Base-by-base conservation (phyloP, 345 rosid genomes). In the Iberis pinnata region DNA sequence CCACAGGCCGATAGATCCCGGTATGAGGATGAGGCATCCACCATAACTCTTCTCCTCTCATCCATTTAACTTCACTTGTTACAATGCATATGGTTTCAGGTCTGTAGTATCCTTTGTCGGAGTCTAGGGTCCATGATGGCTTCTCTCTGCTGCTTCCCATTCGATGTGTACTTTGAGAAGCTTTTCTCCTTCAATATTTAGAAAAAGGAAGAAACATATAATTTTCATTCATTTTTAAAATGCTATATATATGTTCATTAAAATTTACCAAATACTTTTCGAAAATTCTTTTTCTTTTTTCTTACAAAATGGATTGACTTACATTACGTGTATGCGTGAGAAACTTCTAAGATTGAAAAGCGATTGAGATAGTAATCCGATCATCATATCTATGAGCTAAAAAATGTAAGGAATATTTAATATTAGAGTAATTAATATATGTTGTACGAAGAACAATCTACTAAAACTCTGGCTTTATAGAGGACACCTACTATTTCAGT, bases 1-100 rank as follows among this genome's bases (percentile, higher is more conserved):
- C 61, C 43, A 27, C 61, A 1, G 68, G 68, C 13, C 60, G n/a
- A 53, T 63, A 53, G 48, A 13, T 37, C 3, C 68, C 68, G 25
- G 54, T 63, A 9, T 27, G 33, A 7, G 60, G 54, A 38, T 63
- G 54, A 45, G 54, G 68, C 68, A 63, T 63, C 68, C 68, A 63
- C 61, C 68, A 63, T 63, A 63, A 38, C 68, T 45, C 35, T 18
- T 59, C 39, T 45, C 37, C 67, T 43, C 54, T 53, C 19, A 36
- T 8, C 13, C 8, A 15, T 16, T 41, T 33, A 11, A 36, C 32
- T 22, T 53, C 56, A 27, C 6, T 43, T 53, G 27, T 37, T 39
- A n/a, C 54, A 45, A 45, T 31, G 18, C 38, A 7, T 53, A 9
- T 8, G 12, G 35, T 26, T 17, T 53, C 68, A 26, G 53, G 68